Evolutionary conservation across 2,329 filamentous ascomycete genomes (phyloP), one percentile per base, ranked within the genome.

Genomic region (Hansfordia pulvinata): DNA sequence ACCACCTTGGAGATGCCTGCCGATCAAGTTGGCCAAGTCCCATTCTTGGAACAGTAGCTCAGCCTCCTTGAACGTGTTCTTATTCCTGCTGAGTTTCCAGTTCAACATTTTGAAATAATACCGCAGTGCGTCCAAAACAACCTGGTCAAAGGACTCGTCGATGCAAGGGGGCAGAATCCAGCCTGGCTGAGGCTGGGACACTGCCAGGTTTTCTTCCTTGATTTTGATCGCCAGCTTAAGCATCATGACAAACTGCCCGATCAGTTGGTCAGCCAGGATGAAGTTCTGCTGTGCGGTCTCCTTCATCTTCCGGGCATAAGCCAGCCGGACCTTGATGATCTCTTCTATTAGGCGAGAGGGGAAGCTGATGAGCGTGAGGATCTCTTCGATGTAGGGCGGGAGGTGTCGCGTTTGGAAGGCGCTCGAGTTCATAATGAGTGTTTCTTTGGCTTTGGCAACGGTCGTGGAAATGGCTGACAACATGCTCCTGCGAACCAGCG

Each of bases 41-140:
- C 90, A 98, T 53, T 98, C 90, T 43, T 93, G 85, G 47, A 94
- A 92, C 25, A 98, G 59, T 36, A 98, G 79, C 60, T 98, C 90
- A 6, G 90, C 90, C 52, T 98, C 90, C 48, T 96, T 96, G 67
- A 98, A 98, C 0, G 86, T 94, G 55, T 96, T 98, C 52, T 94
- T 96, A 60, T 96, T 96, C 30, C 85, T 83, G 41, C 81, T 86
- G 28, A 98, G 62, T 52, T 96, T 96, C 84, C 86, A 96, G 47
- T 96, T 94, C 23, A 98, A 63, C 69, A 98, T 86, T 50, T 88
- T 90, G 65, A 98, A 98, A 54, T 98, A 98, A 52, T 93, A 96
- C 49, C 88, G 92, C 40, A 98, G 62, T 1, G 88, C 86, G 43
- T 94, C 88, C 22, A 98, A 56, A 8, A 96, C 83, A 11, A 92